phyloP scores from a whole-genome alignment of 1,284 basidiomycete genomes.

The Pulveroboletus sp. region DNA sequence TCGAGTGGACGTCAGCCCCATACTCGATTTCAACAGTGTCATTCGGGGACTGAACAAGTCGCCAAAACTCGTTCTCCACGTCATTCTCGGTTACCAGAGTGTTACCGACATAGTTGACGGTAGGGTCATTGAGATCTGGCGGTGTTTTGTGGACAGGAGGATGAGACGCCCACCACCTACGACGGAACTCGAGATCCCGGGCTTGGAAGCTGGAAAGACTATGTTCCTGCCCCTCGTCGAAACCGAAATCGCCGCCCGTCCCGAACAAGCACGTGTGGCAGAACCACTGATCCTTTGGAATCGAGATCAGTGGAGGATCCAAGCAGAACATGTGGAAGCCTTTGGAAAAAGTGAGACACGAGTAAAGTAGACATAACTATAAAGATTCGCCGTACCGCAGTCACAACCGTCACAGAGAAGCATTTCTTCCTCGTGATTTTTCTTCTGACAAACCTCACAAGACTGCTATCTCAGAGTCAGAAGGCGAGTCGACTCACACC shows the following conservation, averaged over 20 bases:
- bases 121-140: slow-evolving; percentile 46
- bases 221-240: slow-evolving; percentile 98
- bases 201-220: slow-evolving; percentile 90
- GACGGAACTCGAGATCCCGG: slow-evolving; percentile 86
- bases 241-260: slow-evolving; percentile 98
- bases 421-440: slow-evolving; percentile 87
- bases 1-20: slow-evolving; percentile 97
- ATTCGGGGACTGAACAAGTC: slow-evolving; percentile 83
- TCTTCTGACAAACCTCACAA: slow-evolving; percentile 90
- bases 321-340: slow-evolving; percentile 98
- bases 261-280: slow-evolving; percentile 92
- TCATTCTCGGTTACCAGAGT: slow-evolving; percentile 82
- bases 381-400: slow-evolving; percentile 62
- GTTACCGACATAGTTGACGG: slow-evolving; percentile 62
- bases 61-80: slow-evolving; percentile 96
- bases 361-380: slow-evolving; percentile 8
- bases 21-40: slow-evolving; percentile 99
- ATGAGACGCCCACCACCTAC: slow-evolving; percentile 85
- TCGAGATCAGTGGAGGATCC: slow-evolving; percentile 80
- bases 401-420: slow-evolving; percentile 97
- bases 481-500: slow-evolving; percentile 4
- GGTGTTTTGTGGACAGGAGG: slow-evolving; percentile 46
- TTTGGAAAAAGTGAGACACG: slow-evolving; percentile 39
- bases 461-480: slow-evolving; percentile 35
- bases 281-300: slow-evolving; percentile 96